These are phyloP conservation scores for Cenchrus fungigraminus DNA, from an alignment of 176 grass and related monocot genomes.

Conservation along the genomic window DNA sequence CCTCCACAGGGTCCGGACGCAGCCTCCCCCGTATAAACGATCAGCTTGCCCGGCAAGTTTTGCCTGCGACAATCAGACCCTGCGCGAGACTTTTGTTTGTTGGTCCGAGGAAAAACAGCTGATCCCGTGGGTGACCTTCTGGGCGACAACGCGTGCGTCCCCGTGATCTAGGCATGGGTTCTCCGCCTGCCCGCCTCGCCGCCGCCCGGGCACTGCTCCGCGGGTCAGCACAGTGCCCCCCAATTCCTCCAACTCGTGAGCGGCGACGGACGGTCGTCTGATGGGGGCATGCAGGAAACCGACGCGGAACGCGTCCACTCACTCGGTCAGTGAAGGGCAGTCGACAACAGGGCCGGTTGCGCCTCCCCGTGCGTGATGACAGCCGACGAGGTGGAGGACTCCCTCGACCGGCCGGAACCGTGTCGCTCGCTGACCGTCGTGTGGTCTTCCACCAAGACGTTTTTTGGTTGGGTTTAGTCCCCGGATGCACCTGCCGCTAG, in stretches of 20 bases:
- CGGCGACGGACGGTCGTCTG: neutral
- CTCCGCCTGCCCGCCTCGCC: neutral
- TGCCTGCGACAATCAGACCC: neutral
- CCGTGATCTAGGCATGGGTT: neutral
- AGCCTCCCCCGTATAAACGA: neutral
- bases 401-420: too few relatives aligned
- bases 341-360: neutral
- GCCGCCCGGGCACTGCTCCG: neutral
- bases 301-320: neutral
- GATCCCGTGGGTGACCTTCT: neutral
- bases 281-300: neutral
- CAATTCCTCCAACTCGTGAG: slow-evolving; percentile 2
- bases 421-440: neutral
- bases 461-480: neutral
- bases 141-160: neutral
- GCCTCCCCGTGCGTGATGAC: neutral
- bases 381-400: neutral
- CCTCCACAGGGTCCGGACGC: neutral
- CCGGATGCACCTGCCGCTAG: too few relatives aligned
- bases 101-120: too few relatives aligned
- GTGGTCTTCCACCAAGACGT: neutral
- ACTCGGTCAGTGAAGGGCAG: neutral
- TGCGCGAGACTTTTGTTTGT: neutral
- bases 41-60: neutral
- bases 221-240: neutral